Evolutionary conservation across 768 basidiomycete species (phyloP).

Genomic region (Exidia glandulosa): DNA sequence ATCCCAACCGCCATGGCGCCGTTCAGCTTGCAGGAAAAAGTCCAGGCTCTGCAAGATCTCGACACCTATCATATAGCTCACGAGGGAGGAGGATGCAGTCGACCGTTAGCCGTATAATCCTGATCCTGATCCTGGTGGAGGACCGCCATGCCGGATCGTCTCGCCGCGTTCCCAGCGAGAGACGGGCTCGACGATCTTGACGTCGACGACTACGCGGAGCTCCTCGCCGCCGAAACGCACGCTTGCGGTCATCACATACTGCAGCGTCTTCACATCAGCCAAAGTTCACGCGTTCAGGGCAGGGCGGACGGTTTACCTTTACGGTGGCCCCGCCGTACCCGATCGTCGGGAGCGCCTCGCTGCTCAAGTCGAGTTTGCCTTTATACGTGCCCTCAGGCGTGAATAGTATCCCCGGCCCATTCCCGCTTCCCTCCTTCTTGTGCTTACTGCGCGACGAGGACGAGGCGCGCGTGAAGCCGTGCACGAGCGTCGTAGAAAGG

Average conservation of each 20-base stretch:
- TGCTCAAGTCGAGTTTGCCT: not conserved
- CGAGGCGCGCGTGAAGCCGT: not conserved
- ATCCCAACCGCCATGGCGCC: conserved; percentile 10
- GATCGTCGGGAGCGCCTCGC: not conserved
- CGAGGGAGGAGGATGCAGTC: too few species aligned
- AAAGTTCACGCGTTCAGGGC: not conserved
- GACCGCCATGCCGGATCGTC: not conserved
- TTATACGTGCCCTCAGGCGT: not conserved
- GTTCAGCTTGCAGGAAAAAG: conserved; percentile 19
- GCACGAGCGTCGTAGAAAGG: not conserved
- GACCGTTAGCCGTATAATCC: too few species aligned
- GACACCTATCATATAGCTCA: conserved; percentile 10
- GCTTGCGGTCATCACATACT: not conserved
- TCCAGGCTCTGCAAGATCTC: conserved; percentile 9
- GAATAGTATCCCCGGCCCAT: not conserved
- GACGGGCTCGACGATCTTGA: not conserved
- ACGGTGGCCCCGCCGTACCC: not conserved
- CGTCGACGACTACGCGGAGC: not conserved
- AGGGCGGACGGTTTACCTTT: not conserved
- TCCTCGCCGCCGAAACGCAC: not conserved
- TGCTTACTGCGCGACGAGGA: not conserved
- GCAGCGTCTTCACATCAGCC: not conserved
- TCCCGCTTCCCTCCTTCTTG: not conserved
- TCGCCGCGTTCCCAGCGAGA: not conserved
- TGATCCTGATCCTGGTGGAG: too few species aligned